phyloP scores from a whole-genome alignment of 495 filamentous ascomycete genomes.

The Aspergillus panamensis region DNA sequence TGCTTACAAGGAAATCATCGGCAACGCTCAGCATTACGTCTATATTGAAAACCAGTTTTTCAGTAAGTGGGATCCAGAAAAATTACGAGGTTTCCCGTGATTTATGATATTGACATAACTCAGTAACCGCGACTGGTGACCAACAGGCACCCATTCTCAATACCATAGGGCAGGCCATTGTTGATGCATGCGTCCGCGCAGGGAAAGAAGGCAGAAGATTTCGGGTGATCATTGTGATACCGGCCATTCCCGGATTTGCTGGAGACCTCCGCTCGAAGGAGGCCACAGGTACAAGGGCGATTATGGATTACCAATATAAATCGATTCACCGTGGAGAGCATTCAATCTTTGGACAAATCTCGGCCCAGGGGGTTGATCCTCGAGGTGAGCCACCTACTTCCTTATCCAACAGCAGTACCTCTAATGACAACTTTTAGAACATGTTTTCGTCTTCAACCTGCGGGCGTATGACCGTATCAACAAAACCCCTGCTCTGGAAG shows the following conservation, averaged over 20 bases:
- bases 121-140: conserved; percentile 84
- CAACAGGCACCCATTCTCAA: conserved; percentile 84
- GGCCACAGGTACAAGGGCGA: conserved; percentile 82
- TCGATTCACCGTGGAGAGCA: conserved; percentile 87
- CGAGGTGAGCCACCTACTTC: conserved; percentile 30
- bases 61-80: conserved; percentile 39
- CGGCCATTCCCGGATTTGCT: conserved; percentile 88
- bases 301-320: conserved; percentile 99
- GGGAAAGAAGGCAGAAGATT: conserved; percentile 86
- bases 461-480: conserved; percentile 88
- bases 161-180: conserved; percentile 79
- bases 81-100: conserved; percentile 2
- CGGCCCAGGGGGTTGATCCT: conserved; percentile 75
- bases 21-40: conserved; percentile 81
- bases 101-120: conserved; percentile 13
- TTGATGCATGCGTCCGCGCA: conserved; percentile 80
- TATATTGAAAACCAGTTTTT: conserved; percentile 99
- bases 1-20: conserved; percentile 82
- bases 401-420: not conserved
- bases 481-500: conserved; percentile 62
- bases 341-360: conserved; percentile 79
- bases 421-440: conserved; percentile 37
- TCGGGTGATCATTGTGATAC: conserved; percentile 83
- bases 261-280: conserved; percentile 81
- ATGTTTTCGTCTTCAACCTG: conserved; percentile 91